Conservation (phyloP, 148 eudicot species). For the Camellia lanceoleosa region DNA sequence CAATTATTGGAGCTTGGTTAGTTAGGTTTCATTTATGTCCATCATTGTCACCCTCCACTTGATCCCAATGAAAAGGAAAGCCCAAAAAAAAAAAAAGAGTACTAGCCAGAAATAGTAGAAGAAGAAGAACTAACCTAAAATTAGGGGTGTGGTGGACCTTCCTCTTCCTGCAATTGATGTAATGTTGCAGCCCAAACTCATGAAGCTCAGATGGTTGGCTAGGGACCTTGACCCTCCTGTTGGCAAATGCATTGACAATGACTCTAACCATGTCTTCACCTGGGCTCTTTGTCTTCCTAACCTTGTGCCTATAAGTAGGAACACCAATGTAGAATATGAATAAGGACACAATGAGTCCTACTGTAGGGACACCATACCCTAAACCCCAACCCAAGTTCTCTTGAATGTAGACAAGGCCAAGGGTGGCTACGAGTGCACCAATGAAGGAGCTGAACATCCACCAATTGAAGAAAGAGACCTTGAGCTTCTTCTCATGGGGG, state of each 20-base stretch:
- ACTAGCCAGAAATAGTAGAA: background rate
- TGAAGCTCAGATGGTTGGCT: constrained; percentile 34
- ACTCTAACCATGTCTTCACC: constrained; percentile 50
- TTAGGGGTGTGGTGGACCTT: constrained; percentile 38
- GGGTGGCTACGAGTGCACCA: constrained; percentile 66
- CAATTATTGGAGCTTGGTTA: too few relatives aligned
- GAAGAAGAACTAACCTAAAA: constrained; percentile 47
- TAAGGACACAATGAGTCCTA: constrained; percentile 58
- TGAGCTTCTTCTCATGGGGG: constrained; percentile 59
- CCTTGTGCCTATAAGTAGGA: constrained; percentile 68
- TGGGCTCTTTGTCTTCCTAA: constrained; percentile 52
- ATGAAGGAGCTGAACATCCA: constrained; percentile 84
- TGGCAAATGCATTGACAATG: constrained; percentile 34
- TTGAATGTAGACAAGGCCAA: constrained; percentile 81
- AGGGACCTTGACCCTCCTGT: constrained; percentile 40
- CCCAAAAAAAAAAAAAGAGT: background rate
- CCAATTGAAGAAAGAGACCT: constrained; percentile 94
- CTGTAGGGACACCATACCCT: constrained; percentile 83
- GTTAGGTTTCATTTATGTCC: too few relatives aligned
- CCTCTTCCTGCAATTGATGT: constrained; percentile 26
- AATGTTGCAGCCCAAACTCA: constrained; percentile 36
- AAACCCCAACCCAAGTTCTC: constrained; percentile 89
- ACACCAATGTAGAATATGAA: constrained; percentile 68
- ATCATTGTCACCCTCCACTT: too few relatives aligned
- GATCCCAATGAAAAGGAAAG: too few relatives aligned